Conservation (phyloP, 2,329 filamentous ascomycete genomes). For the Gnomoniopsis sp. region DNA sequence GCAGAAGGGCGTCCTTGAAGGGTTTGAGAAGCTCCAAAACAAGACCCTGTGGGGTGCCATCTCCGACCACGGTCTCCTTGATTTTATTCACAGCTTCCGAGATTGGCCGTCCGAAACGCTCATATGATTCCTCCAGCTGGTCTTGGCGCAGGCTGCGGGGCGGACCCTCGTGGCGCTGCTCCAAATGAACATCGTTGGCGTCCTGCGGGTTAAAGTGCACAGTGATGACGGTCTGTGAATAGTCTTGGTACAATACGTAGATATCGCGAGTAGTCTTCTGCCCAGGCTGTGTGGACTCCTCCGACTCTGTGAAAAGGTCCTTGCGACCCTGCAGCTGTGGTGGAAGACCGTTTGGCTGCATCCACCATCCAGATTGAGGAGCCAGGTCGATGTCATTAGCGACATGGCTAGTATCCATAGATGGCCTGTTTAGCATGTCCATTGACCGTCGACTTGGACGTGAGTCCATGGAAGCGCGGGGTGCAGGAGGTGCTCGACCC, state of each 20-base stretch:
- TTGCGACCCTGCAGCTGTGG: conserved; percentile 77
- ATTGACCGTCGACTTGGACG: conserved; percentile 56
- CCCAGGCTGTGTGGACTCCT: conserved; percentile 70
- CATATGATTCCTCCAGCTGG: conserved; percentile 83
- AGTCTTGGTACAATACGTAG: conserved; percentile 89
- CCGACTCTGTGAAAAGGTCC: conserved; percentile 79
- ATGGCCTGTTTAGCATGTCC: conserved; percentile 67
- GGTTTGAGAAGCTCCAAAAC: conserved; percentile 76
- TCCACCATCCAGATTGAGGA: conserved; percentile 79
- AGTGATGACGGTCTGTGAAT: conserved; percentile 88
- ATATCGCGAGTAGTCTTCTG: conserved; percentile 78
- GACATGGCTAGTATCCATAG: conserved; percentile 77
- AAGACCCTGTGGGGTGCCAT: conserved; percentile 76
- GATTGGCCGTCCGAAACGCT: conserved; percentile 76
- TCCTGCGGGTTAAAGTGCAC: conserved; percentile 75
- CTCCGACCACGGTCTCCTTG: conserved; percentile 77
- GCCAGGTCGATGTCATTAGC: conserved; percentile 83
- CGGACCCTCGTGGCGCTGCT: conserved; percentile 83
- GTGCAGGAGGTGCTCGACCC: conserved; percentile 42
- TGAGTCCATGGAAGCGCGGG: conserved; percentile 30
- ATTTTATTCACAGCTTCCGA: conserved; percentile 65
- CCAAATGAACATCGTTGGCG: conserved; percentile 67
- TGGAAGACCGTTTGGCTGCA: conserved; percentile 72
- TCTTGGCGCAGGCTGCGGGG: conserved; percentile 83
- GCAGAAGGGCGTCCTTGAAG: conserved; percentile 69